phyloP scores from a whole-genome alignment of 108 stramenopile genomes.

The Nitzschia putrida region DNA sequence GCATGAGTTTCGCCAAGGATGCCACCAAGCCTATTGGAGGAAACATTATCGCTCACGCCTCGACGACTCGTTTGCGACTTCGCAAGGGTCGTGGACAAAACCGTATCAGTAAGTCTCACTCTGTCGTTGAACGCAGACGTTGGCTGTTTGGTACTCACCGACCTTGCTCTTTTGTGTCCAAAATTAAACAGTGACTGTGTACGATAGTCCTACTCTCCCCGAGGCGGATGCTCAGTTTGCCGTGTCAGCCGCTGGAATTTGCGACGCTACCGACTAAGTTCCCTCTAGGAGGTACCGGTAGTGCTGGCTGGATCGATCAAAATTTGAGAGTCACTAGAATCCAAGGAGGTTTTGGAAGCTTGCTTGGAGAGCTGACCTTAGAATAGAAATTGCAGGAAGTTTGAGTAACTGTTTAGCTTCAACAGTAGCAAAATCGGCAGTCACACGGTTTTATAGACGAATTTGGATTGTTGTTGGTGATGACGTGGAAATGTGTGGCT shows the following conservation, averaged over 20 bases:
- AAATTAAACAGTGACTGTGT: conserved; percentile 78
- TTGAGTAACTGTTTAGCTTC: too few species aligned
- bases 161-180: not conserved
- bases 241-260: conserved; percentile 67
- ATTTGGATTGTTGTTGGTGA: too few species aligned
- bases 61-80: conserved; percentile 95
- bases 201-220: conserved; percentile 93
- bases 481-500: too few species aligned
- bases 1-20: conserved; percentile 98
- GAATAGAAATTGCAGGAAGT: too few species aligned
- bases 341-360: too few species aligned
- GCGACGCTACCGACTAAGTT: conserved; percentile 78
- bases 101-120: conserved; percentile 69
- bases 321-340: too few species aligned
- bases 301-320: too few species aligned
- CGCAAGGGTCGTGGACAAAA: conserved; percentile 98
- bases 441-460: too few species aligned
- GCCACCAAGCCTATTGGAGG: conserved; percentile 99
- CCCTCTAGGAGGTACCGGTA: too few species aligned
- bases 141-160: not conserved
- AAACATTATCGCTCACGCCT: conserved; percentile 99
- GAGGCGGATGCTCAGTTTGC: conserved; percentile 95
- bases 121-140: not conserved
- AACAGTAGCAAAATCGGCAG: too few species aligned
- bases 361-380: too few species aligned